These are phyloP conservation scores for Roridomyces roridus DNA, from an alignment of 768 basidiomycete genomes.

Conservation along the genomic window DNA sequence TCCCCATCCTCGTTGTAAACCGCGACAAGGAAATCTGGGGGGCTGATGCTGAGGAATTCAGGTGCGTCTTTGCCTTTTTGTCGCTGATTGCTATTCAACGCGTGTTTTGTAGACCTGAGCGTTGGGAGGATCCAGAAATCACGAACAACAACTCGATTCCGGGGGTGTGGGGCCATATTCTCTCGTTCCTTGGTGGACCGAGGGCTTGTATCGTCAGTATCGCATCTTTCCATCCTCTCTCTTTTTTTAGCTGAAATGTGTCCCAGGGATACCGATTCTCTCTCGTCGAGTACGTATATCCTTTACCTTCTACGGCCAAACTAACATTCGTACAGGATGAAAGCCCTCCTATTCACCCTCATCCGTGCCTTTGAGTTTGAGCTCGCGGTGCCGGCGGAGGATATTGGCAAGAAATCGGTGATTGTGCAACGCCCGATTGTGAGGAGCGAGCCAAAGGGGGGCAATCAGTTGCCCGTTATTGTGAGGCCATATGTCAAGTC, in stretches of 20 bases:
- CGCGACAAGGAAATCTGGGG: conserved; percentile 48
- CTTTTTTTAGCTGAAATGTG: too few relatives aligned
- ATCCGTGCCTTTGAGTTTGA: conserved; percentile 19
- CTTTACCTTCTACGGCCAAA: background rate
- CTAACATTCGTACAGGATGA: conserved; percentile 3
- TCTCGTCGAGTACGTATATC: background rate
- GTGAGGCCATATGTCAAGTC: background rate
- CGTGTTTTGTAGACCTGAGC: conserved; percentile 42
- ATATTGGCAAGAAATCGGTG: conserved; percentile 2
- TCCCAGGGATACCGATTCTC: conserved; percentile 27
- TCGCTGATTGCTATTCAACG: background rate
- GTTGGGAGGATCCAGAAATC: conserved; percentile 42
- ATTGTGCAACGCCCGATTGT: conserved; percentile 12
- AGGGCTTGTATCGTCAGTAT: conserved; percentile 41
- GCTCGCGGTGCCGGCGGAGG: conserved; percentile 3
- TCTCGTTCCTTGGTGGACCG: conserved; percentile 52
- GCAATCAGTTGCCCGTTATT: conserved; percentile 11
- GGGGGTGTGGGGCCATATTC: conserved; percentile 44
- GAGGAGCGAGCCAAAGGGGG: conserved; percentile 1
- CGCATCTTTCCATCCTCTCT: too few relatives aligned
- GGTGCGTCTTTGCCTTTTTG: conserved; percentile 26
- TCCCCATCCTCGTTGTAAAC: conserved; percentile 37
- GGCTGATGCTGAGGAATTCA: conserved; percentile 49
- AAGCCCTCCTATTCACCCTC: conserved; percentile 15
- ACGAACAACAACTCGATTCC: conserved; percentile 40